Conservation (phyloP, 148 eudicot species). For the Camellia granthamiana region DNA sequence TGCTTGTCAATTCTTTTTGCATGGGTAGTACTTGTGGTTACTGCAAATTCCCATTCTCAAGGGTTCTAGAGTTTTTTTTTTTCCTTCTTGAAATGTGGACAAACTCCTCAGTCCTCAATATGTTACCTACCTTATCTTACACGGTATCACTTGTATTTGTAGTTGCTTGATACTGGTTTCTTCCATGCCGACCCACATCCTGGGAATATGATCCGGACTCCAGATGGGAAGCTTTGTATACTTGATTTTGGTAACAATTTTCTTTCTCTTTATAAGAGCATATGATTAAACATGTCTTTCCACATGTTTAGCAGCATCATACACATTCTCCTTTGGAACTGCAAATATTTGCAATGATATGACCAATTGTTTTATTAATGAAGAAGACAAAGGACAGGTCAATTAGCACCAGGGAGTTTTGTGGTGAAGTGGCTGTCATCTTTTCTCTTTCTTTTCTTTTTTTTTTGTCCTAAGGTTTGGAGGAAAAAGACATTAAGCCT, state of each 20-base stretch:
- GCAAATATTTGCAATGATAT: background rate
- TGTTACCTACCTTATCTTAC: constrained; percentile 14
- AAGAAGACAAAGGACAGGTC: constrained; percentile 2
- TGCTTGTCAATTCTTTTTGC: background rate
- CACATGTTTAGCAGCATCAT: constrained; percentile 2
- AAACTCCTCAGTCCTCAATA: background rate
- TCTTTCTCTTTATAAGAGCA: constrained; percentile 2
- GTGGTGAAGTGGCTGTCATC: background rate
- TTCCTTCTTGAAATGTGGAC: background rate
- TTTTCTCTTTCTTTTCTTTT: background rate
- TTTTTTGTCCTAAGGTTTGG: too few species aligned
- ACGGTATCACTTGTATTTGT: constrained; percentile 25
- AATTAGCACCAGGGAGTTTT: background rate
- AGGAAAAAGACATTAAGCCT: too few species aligned
- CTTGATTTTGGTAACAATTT: constrained; percentile 83
- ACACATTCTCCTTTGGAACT: background rate
- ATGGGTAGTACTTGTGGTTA: background rate
- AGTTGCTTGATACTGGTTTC: constrained; percentile 98
- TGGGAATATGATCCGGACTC: constrained; percentile 94
- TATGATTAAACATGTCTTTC: background rate
- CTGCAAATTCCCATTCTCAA: constrained; percentile 1
- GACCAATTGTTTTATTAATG: background rate
- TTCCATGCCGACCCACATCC: constrained; percentile 99
- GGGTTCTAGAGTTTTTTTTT: background rate
- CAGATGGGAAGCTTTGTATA: constrained; percentile 91